These are phyloP conservation scores for Luvunga scandens DNA, from an alignment of 345 rosid genomes.

Conservation along the genomic window DNA sequence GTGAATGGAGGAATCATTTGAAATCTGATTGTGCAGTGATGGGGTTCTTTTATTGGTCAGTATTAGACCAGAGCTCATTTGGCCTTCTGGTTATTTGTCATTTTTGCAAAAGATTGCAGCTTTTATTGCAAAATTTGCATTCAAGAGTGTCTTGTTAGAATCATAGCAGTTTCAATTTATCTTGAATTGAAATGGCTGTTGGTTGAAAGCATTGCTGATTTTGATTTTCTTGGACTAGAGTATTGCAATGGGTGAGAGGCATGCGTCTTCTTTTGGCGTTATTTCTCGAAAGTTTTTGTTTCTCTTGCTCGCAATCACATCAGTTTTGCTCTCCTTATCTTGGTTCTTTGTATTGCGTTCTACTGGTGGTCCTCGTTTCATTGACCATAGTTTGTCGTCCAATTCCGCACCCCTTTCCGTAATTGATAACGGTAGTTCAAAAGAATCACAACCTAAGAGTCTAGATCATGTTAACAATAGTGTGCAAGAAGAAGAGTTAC, in stretches of 20 bases:
- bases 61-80: not conserved
- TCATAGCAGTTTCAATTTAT: not conserved
- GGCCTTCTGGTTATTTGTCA: not conserved
- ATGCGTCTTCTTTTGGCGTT: conserved; percentile 28
- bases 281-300: conserved; percentile 45
- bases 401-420: conserved; percentile 26
- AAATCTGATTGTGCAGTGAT: not conserved
- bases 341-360: conserved; percentile 73
- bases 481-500: conserved; percentile 16
- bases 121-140: not conserved
- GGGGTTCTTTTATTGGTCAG: not conserved
- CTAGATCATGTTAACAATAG: conserved; percentile 21
- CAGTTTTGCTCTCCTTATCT: conserved; percentile 53
- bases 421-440: conserved; percentile 25
- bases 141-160: not conserved
- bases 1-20: not conserved
- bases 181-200: not conserved
- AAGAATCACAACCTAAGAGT: not conserved
- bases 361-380: conserved; percentile 37
- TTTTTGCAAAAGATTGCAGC: not conserved
- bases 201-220: conserved; percentile 3
- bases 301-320: conserved; percentile 39
- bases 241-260: conserved; percentile 58
- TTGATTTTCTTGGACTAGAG: conserved; percentile 19
- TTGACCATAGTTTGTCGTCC: conserved; percentile 34